phyloP scores from a whole-genome alignment of 257 asterid genomes.

The Fraxinus pennsylvanica region DNA sequence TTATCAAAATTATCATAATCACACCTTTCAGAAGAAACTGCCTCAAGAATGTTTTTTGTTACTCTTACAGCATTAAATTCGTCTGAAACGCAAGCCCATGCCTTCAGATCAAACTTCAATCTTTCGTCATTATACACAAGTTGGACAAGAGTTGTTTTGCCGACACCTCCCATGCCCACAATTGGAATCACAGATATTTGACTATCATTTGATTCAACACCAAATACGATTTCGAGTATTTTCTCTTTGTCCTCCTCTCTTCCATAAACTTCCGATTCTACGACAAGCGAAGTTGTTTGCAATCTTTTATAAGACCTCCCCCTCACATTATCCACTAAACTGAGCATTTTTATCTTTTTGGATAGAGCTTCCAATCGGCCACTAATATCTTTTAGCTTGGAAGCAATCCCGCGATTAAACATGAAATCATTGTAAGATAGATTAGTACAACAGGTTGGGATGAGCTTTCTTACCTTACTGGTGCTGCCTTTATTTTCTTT shows the following conservation, averaged over 20 bases:
- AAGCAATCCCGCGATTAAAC: not conserved
- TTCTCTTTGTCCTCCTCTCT: slow-evolving; percentile 18
- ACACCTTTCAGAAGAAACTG: not conserved
- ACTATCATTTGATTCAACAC: not conserved
- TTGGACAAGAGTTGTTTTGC: slow-evolving; percentile 29
- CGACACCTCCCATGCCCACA: slow-evolving; percentile 27
- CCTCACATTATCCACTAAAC: too few species aligned
- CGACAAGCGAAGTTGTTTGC: slow-evolving; percentile 28
- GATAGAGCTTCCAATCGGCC: slow-evolving; percentile 1
- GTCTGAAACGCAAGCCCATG: slow-evolving; percentile 27
- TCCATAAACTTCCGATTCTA: slow-evolving; percentile 4
- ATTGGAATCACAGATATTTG: slow-evolving; percentile 3
- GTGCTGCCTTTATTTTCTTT: slow-evolving; percentile 7
- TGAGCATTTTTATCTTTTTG: too few species aligned
- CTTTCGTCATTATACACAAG: slow-evolving; percentile 15
- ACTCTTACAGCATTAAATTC: slow-evolving; percentile 2
- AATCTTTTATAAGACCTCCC: not conserved
- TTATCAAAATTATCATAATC: not conserved
- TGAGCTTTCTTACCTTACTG: slow-evolving; percentile 10
- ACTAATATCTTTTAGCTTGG: slow-evolving; percentile 11
- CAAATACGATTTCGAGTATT: slow-evolving; percentile 3
- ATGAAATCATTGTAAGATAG: not conserved
- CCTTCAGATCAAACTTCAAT: slow-evolving; percentile 11
- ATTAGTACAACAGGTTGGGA: not conserved
- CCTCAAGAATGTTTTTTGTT: slow-evolving; percentile 13